A percentile compares a stretch with the other conserved stretches of the same genome.
phyloP scores from a whole-genome alignment of 164 flowering plant genomes.

The Houttuynia cordata region DNA sequence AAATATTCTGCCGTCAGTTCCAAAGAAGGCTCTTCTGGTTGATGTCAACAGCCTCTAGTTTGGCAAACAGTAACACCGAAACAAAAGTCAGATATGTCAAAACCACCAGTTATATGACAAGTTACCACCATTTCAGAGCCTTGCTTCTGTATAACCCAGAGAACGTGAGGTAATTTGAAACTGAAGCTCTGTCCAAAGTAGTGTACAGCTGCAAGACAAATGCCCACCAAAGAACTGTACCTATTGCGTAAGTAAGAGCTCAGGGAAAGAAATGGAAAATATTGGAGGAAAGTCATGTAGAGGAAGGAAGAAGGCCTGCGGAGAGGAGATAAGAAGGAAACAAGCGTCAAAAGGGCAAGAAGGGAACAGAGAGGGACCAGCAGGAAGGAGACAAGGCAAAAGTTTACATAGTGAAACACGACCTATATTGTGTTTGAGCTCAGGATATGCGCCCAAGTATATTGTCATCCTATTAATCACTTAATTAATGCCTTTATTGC shows the following conservation, averaged over 20 bases:
- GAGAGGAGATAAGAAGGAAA: background rate
- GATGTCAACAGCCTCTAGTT: background rate
- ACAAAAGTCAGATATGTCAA: background rate
- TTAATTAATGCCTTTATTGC: too few relatives aligned
- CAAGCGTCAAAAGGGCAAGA: background rate
- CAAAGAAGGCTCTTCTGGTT: too few relatives aligned
- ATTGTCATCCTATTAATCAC: too few relatives aligned
- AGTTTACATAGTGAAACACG: background rate
- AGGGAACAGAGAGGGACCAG: constrained; percentile 2
- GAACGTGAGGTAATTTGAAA: background rate
- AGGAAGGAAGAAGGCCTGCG: background rate
- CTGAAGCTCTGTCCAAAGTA: background rate
- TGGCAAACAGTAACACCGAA: background rate
- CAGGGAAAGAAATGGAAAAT: too few relatives aligned
- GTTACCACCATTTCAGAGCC: background rate
- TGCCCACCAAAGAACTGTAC: background rate
- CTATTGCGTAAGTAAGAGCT: background rate
- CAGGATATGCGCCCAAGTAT: too few relatives aligned
- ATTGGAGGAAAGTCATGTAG: background rate
- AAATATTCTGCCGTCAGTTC: too few relatives aligned
- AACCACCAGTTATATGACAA: background rate
- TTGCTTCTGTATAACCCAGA: background rate
- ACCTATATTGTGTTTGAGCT: too few relatives aligned
- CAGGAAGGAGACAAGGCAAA: constrained; percentile 3
- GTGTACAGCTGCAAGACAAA: background rate